Conservation (phyloP, 2,329 filamentous ascomycete species). For the Zymoseptoria tritici region DNA sequence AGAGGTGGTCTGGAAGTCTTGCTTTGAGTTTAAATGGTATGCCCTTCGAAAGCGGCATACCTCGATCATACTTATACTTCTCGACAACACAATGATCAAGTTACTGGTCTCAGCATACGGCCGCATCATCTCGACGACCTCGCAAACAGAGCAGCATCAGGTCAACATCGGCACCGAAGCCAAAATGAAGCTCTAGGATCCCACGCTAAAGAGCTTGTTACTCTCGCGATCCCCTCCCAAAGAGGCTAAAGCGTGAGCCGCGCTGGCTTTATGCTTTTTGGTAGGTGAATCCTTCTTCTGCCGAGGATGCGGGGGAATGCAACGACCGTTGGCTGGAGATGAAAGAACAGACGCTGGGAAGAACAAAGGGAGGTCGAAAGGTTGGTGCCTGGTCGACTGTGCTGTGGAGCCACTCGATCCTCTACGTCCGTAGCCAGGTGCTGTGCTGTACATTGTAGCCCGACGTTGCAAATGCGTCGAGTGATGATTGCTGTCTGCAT, state of each 20-base stretch:
- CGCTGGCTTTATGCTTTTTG: not conserved
- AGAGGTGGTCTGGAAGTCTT: not conserved
- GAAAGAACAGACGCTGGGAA: not conserved
- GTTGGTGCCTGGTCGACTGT: not conserved
- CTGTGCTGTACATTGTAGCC: not conserved
- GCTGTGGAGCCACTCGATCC: not conserved
- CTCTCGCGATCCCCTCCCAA: not conserved
- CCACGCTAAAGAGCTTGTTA: not conserved
- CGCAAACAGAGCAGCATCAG: not conserved
- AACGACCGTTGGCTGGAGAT: not conserved
- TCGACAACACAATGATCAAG: not conserved
- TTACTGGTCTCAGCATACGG: not conserved
- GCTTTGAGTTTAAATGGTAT: not conserved
- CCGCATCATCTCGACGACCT: not conserved
- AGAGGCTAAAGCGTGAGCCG: not conserved
- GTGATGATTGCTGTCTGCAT: too few relatives aligned
- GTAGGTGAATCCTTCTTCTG: not conserved
- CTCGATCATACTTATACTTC: not conserved
- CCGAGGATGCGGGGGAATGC: not conserved
- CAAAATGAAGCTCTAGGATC: not conserved
- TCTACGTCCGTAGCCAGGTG: not conserved
- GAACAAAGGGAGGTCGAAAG: not conserved
- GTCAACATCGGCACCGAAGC: not conserved
- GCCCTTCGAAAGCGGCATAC: not conserved
- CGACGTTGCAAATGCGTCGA: too few relatives aligned